These are phyloP conservation scores for Xylaria intraflava DNA, from an alignment of 495 filamentous ascomycete species.

Conservation along the genomic window DNA sequence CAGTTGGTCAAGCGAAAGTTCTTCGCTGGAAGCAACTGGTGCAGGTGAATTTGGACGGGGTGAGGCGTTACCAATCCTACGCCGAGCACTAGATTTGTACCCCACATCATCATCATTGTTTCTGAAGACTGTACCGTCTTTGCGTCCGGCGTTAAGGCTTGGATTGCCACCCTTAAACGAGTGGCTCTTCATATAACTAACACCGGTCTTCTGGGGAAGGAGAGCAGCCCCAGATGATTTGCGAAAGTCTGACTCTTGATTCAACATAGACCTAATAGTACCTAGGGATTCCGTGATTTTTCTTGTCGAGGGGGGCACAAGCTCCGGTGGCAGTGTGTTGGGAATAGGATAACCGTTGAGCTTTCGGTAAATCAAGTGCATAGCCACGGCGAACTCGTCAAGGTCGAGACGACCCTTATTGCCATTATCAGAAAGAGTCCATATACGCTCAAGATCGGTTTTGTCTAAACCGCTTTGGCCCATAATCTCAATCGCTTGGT, in stretches of 20 bases:
- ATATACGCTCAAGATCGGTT: slow-evolving; percentile 81
- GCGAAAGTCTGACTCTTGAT: slow-evolving; percentile 76
- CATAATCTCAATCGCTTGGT: slow-evolving; percentile 94
- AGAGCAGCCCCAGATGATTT: slow-evolving; percentile 80
- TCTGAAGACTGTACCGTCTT: slow-evolving; percentile 94
- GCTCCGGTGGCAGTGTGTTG: slow-evolving; percentile 83
- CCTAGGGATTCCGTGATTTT: slow-evolving; percentile 89
- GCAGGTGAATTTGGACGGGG: slow-evolving; percentile 68
- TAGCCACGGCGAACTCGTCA: slow-evolving; percentile 97
- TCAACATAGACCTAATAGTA: slow-evolving; percentile 86
- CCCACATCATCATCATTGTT: slow-evolving; percentile 88
- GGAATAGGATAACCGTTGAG: slow-evolving; percentile 93
- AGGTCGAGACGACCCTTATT: slow-evolving; percentile 92
- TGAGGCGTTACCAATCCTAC: slow-evolving; percentile 69
- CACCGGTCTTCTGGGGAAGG: slow-evolving; percentile 91
- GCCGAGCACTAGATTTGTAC: slow-evolving; percentile 90
- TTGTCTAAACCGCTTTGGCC: slow-evolving; percentile 91
- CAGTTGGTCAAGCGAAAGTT: slow-evolving; percentile 78
- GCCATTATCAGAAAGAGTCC: slow-evolving; percentile 89
- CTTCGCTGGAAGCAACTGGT: slow-evolving; percentile 65
- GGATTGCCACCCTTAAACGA: slow-evolving; percentile 64
- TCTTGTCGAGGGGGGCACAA: slow-evolving; percentile 92
- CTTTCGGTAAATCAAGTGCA: slow-evolving; percentile 98
- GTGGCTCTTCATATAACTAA: slow-evolving; percentile 93
- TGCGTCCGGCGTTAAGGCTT: slow-evolving; percentile 49